Evolutionary conservation across 2,329 filamentous ascomycete species (phyloP).

Genomic region (Alternaria viburni): DNA sequence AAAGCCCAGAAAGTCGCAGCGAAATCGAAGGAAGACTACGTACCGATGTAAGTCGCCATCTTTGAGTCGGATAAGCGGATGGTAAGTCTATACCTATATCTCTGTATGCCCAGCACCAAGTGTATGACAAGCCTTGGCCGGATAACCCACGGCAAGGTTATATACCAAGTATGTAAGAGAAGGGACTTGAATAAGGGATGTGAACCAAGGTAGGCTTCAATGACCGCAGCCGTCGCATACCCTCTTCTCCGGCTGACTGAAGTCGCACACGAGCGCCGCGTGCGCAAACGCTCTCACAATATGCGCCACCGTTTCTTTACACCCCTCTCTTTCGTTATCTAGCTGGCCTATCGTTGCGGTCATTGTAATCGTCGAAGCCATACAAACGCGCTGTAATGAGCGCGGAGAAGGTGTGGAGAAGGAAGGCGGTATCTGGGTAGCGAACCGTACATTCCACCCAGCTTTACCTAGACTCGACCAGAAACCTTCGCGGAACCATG

Average conservation of each 20-base stretch:
- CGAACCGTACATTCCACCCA: background rate
- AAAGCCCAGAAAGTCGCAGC: no score
- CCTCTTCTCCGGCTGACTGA: slow-evolving; percentile 15
- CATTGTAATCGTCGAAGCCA: background rate
- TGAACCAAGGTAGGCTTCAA: background rate
- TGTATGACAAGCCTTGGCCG: background rate
- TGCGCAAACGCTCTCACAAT: slow-evolving; percentile 9
- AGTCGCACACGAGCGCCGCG: slow-evolving; percentile 7
- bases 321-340: background rate
- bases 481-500: background rate
- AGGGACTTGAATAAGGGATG: background rate
- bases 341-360: background rate
- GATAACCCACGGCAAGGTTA: background rate
- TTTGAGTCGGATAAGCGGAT: background rate
- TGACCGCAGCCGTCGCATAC: background rate
- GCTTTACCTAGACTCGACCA: background rate
- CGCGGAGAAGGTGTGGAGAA: background rate
- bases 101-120: background rate
- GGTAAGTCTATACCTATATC: background rate
- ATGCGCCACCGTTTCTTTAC: slow-evolving; percentile 13
- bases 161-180: background rate
- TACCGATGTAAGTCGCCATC: background rate
- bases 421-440: background rate
- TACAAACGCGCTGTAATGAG: background rate
- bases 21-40: background rate